Conservation (phyloP, 2,329 filamentous ascomycete species). For the Colletotrichum godetiae region DNA sequence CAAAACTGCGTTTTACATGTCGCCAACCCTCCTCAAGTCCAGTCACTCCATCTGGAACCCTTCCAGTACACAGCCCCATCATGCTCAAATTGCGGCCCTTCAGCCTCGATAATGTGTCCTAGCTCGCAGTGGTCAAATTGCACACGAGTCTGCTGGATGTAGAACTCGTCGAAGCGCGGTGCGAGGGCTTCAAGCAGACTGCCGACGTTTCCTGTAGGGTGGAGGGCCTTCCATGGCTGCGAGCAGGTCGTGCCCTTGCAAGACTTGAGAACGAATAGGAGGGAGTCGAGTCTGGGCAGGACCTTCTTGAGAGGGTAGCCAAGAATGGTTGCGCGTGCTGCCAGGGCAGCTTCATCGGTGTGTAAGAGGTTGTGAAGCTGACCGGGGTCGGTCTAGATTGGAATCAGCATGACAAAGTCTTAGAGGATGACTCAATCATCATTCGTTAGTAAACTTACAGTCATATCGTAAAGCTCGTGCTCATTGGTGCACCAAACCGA, state of each 20-base stretch:
- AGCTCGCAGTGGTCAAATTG: conserved; percentile 63
- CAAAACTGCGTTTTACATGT: too few species aligned
- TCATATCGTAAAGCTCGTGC: conserved; percentile 63
- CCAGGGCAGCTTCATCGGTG: conserved; percentile 24
- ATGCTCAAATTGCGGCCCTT: conserved; percentile 60
- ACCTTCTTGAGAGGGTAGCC: conserved; percentile 52
- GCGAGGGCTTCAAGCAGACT: conserved; percentile 62
- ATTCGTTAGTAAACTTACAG: conserved; percentile 46
- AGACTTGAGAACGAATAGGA: conserved; percentile 70
- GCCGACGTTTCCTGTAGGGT: conserved; percentile 62
- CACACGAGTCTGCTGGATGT: conserved; percentile 59
- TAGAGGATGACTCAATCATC: too few species aligned
- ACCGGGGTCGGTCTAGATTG: conserved; percentile 58
- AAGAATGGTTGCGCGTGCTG: conserved; percentile 39
- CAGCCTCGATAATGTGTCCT: conserved; percentile 66
- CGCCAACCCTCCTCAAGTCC: conserved; percentile 33
- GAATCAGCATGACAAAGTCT: neutral
- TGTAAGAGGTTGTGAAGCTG: conserved; percentile 51
- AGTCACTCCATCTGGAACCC: conserved; percentile 42
- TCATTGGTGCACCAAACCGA: conserved; percentile 65
- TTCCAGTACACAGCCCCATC: conserved; percentile 41
- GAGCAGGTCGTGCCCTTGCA: conserved; percentile 65
- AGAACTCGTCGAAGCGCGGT: conserved; percentile 62
- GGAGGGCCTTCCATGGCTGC: conserved; percentile 65
- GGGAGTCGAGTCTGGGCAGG: conserved; percentile 64